Conservation (phyloP, 371 early-diverging fungal species). For the Mortierella sp. region DNA sequence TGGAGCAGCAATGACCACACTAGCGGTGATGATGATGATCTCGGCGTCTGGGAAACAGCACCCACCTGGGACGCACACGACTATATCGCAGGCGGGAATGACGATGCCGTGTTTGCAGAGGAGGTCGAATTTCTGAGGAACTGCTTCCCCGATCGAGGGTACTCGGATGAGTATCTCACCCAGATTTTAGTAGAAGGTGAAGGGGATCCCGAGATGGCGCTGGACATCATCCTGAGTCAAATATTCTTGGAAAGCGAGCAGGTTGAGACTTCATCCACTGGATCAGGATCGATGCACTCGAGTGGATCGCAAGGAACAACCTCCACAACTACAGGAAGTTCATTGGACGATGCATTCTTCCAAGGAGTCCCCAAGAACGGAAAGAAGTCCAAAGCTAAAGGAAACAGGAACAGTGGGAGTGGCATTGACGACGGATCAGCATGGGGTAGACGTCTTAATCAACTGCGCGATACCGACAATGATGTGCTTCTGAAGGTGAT, state of each 20-base stretch:
- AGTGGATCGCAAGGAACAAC: slow-evolving; percentile 3
- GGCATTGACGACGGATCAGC: neutral
- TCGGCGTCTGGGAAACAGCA: too few relatives aligned
- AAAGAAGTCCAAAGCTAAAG: slow-evolving; percentile 12
- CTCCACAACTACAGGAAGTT: slow-evolving; percentile 13
- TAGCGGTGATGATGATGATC: neutral
- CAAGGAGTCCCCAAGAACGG: slow-evolving; percentile 14
- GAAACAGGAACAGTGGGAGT: slow-evolving; percentile 2
- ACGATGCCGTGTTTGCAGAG: slow-evolving; percentile 13
- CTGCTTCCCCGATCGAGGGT: slow-evolving; percentile 44
- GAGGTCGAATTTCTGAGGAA: slow-evolving; percentile 43
- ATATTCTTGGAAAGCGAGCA: slow-evolving; percentile 53
- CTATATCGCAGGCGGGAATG: neutral
- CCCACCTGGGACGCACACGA: too few relatives aligned
- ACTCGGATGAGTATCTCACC: slow-evolving; percentile 41
- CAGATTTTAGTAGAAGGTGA: slow-evolving; percentile 31
- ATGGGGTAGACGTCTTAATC: slow-evolving; percentile 12
- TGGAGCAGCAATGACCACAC: neutral
- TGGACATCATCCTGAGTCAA: slow-evolving; percentile 46
- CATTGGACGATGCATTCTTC: slow-evolving; percentile 43
- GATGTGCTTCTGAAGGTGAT: slow-evolving; percentile 27
- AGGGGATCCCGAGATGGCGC: slow-evolving; percentile 34
- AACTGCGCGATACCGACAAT: slow-evolving; percentile 7
- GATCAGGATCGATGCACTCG: slow-evolving; percentile 36
- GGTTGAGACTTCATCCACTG: slow-evolving; percentile 44